Percentiles rank a stretch among this genome's conserved stretches.
These are phyloP conservation scores for Plectosphaerella cucumerina DNA, from an alignment of 2,329 filamentous ascomycete genomes.

Conservation along the genomic window DNA sequence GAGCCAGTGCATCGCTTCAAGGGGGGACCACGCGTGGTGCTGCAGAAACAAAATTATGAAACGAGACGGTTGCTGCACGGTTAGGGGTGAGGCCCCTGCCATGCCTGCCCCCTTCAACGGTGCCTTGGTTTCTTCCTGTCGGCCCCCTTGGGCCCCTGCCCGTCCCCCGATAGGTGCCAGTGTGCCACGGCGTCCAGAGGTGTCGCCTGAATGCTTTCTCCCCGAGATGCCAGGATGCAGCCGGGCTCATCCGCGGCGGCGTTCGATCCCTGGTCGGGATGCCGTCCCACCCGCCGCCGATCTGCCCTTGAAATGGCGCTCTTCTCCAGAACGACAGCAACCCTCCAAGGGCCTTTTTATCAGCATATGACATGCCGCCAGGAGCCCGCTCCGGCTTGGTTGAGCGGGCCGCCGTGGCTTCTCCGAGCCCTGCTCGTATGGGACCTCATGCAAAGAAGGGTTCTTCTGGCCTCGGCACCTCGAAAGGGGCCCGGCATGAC, in stretches of 20 bases:
- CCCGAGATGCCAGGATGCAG: not conserved
- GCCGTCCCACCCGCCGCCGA: not conserved
- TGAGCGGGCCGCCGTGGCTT: no score
- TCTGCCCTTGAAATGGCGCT: not conserved
- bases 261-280: not conserved
- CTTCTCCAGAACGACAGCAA: not conserved
- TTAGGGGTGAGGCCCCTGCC: not conserved
- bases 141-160: not conserved
- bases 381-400: no score
- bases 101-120: not conserved
- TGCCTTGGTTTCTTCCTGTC: not conserved
- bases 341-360: not conserved
- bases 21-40: not conserved
- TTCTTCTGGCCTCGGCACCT: no score
- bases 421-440: no score
- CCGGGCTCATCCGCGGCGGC: not conserved
- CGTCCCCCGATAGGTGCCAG: not conserved
- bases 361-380: no score
- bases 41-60: conserved; percentile 1
- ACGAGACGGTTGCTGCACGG: not conserved
- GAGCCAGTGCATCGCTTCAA: not conserved
- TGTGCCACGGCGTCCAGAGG: no score
- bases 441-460: no score
- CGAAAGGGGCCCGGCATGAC: no score
- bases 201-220: not conserved